phyloP scores from a whole-genome alignment of 2,329 filamentous ascomycete species.

The Coniochaeta sp. region DNA sequence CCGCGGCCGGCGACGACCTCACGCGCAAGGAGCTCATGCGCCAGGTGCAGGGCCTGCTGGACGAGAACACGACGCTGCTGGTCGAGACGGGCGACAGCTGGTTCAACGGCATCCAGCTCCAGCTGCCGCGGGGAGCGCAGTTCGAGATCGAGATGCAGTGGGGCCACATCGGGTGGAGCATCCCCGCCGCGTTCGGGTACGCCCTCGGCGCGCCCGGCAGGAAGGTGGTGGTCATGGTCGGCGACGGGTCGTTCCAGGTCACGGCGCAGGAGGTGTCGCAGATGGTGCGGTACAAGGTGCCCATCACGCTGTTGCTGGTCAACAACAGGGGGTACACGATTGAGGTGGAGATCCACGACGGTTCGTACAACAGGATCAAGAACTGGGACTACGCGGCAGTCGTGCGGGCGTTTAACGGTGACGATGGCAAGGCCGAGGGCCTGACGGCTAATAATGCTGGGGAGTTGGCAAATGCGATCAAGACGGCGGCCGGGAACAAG shows the following conservation, averaged over 20 bases:
- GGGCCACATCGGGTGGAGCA: conserved; percentile 21
- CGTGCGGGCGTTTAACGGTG: conserved; percentile 17
- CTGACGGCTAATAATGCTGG: conserved; percentile 15
- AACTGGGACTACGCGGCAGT: conserved; percentile 22
- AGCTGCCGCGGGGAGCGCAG: conserved; percentile 15
- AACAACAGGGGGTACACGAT: conserved; percentile 32
- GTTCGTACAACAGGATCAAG: conserved; percentile 23
- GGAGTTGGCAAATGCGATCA: conserved; percentile 15
- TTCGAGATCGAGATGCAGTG: conserved; percentile 24
- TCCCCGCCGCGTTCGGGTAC: conserved; percentile 19
- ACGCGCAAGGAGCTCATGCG: conserved; percentile 19
- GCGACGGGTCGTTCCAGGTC: conserved; percentile 29
- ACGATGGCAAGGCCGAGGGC: conserved; percentile 16
- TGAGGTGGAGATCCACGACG: conserved; percentile 30
- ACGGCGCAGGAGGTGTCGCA: conserved; percentile 28
- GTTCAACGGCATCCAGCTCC: conserved; percentile 20
- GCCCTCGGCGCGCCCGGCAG: conserved; percentile 15
- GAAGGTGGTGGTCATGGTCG: conserved; percentile 23
- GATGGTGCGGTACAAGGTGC: conserved; percentile 24
- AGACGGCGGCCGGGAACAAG: conserved; percentile 11
- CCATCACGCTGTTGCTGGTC: conserved; percentile 24
- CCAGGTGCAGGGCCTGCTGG: conserved; percentile 16
- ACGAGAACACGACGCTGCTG: conserved; percentile 14
- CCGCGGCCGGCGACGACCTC: conserved; percentile 9
- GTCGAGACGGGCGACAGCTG: conserved; percentile 20